Conservation (phyloP, 768 basidiomycete species). For the Daedaleopsis sinensis region DNA sequence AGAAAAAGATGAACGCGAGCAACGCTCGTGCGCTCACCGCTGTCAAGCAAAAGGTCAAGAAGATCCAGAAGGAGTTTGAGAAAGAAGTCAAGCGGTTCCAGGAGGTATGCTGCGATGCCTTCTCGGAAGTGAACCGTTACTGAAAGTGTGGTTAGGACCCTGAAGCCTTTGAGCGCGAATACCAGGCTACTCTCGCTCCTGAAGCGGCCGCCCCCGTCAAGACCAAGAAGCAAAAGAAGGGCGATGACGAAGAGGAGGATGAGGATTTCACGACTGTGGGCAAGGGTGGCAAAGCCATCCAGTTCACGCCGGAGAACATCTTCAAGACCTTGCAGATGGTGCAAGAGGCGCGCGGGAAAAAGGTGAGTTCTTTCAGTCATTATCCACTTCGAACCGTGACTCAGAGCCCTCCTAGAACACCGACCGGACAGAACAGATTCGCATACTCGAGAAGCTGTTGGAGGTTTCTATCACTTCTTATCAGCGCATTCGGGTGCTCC, state of each 20-base stretch:
- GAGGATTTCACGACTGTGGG: slow-evolving; percentile 91
- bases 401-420: slow-evolving; percentile 70
- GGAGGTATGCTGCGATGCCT: slow-evolving; percentile 51
- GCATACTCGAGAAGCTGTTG: slow-evolving; percentile 84
- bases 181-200: slow-evolving; percentile 53
- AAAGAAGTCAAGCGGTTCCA: slow-evolving; percentile 76
- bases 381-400: not conserved
- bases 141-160: slow-evolving; percentile 63
- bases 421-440: slow-evolving; percentile 92
- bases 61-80: slow-evolving; percentile 88
- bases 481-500: slow-evolving; percentile 90
- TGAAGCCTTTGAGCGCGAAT: slow-evolving; percentile 83
- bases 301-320: slow-evolving; percentile 81
- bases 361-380: slow-evolving; percentile 53
- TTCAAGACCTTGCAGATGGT: slow-evolving; percentile 92
- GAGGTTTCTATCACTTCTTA: slow-evolving; percentile 87
- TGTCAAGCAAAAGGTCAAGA: slow-evolving; percentile 98
- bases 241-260: slow-evolving; percentile 43
- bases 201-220: slow-evolving; percentile 40
- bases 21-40: slow-evolving; percentile 93
- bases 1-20: slow-evolving; percentile 95
- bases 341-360: slow-evolving; percentile 94
- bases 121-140: not conserved
- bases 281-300: slow-evolving; percentile 82
- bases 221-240: slow-evolving; percentile 41